Conservation (phyloP, 1,139 yeast species). For the Geotrichum citri-aurantii region DNA sequence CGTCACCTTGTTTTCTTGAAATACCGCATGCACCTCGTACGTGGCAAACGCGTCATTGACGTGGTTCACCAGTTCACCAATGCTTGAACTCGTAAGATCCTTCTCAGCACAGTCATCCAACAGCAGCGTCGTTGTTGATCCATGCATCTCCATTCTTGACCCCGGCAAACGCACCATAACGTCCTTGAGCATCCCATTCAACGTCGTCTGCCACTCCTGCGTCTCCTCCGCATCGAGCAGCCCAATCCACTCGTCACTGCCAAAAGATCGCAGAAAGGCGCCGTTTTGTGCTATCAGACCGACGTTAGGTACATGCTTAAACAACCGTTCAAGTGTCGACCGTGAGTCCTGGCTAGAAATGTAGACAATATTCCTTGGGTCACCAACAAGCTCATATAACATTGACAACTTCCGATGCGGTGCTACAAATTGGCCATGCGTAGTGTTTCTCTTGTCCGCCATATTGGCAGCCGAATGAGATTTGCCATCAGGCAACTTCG, state of each 20-base stretch:
- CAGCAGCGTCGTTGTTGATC: slow-evolving; percentile 68
- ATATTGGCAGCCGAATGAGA: not conserved
- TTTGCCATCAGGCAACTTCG: slow-evolving; percentile 1
- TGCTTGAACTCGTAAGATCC: slow-evolving; percentile 57
- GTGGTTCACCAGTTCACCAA: slow-evolving; percentile 84
- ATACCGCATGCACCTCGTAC: slow-evolving; percentile 70
- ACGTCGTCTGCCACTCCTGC: slow-evolving; percentile 56
- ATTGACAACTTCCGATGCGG: slow-evolving; percentile 34
- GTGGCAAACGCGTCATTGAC: slow-evolving; percentile 66
- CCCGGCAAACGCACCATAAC: slow-evolving; percentile 80
- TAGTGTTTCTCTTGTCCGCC: slow-evolving; percentile 12
- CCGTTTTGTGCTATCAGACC: slow-evolving; percentile 93
- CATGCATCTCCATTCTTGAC: slow-evolving; percentile 63
- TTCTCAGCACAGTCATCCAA: slow-evolving; percentile 25
- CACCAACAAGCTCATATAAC: slow-evolving; percentile 45
- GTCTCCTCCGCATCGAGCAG: slow-evolving; percentile 50
- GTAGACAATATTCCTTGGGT: slow-evolving; percentile 61
- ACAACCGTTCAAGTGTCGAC: slow-evolving; percentile 59
- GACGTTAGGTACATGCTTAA: slow-evolving; percentile 58
- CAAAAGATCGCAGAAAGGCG: slow-evolving; percentile 42
- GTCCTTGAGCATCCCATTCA: slow-evolving; percentile 54
- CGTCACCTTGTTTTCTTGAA: slow-evolving; percentile 46
- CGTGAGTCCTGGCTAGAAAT: slow-evolving; percentile 62
- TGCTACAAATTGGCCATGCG: slow-evolving; percentile 25
- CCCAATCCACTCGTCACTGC: slow-evolving; percentile 56